Evolutionary conservation across 2,329 filamentous ascomycete genomes (phyloP), one percentile per base, ranked within the genome.

Genomic region (Aspergillus ibericus): DNA sequence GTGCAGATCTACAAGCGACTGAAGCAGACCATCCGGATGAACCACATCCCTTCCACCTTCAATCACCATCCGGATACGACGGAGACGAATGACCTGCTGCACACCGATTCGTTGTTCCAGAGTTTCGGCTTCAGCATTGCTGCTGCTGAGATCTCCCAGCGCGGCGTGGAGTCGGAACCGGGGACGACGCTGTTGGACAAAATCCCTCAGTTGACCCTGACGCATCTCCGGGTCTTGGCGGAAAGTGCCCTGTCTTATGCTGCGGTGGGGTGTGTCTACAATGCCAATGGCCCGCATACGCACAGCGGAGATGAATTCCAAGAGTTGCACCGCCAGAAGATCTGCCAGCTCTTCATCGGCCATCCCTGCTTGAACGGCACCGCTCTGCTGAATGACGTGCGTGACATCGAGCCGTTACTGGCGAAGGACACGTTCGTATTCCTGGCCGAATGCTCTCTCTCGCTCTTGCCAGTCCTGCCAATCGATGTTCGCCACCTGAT

Each of bases 241-340:
- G 95, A 97, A 77, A 98, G 93, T 1, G 89, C 91, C 1, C 85
- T 89, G 29, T 93, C 93, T 0, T 98, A 95, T 73, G 84, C 93
- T 55, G 85, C 91, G 1, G 82, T 96, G 59, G 90, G 91, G 1
- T 86, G 86, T 4, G 81, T 93, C 42, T 83, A 86, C 51, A 81
- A 83, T 18, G 80, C 79, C 3, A 82, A 83, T 0, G 82, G 85
- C 7, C 88, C 84, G 61, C 82, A 81, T 59, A 85, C 62, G 15
- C 71, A 67, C 13, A 64, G 90, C 12, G 83, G 85, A 50, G 78
- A 77, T 48, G 91, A 95, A 69, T 91, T 90, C 58, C 80, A 82
- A 47, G 86, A 90, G 59, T 88, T 77, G 59, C 82, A 88, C 67
- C 84, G 88, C 62, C 82, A 87, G 48, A 91, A 96, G 72, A 83